phyloP scores from a whole-genome alignment of 1,284 basidiomycete species.

The Mycosarcoma maydis region DNA sequence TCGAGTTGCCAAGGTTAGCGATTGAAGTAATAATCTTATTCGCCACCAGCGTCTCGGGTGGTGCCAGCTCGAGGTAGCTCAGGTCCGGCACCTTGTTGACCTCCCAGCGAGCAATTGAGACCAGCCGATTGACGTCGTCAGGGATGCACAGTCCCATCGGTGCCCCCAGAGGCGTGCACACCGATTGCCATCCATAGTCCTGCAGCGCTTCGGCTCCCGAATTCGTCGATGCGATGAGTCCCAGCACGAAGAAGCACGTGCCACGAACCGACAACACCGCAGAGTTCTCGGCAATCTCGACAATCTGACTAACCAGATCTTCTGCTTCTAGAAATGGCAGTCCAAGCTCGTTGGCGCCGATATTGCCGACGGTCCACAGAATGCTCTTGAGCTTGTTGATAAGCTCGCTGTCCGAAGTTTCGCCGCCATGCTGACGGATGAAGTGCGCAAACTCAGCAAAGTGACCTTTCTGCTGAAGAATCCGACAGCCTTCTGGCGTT shows the following conservation, averaged over 20 bases:
- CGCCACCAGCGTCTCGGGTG: constrained; percentile 75
- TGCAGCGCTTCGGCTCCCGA: constrained; percentile 84
- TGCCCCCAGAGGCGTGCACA: constrained; percentile 83
- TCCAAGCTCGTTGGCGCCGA: constrained; percentile 88
- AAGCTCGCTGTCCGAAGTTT: constrained; percentile 82
- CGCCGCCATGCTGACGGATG: constrained; percentile 85
- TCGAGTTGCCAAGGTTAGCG: constrained; percentile 92
- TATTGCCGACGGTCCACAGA: constrained; percentile 95
- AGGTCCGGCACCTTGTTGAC: constrained; percentile 20
- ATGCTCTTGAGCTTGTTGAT: constrained; percentile 92
- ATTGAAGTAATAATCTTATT: constrained; percentile 88
- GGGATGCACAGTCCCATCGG: constrained; percentile 92
- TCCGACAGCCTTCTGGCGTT: constrained; percentile 89
- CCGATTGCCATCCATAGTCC: constrained; percentile 83
- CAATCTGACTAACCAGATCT: constrained; percentile 85
- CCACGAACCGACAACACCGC: constrained; percentile 90
- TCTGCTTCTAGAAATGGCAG: constrained; percentile 94
- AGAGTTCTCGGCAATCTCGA: constrained; percentile 90
- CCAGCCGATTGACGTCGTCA: constrained; percentile 80
- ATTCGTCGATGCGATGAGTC: constrained; percentile 78
- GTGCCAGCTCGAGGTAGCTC: constrained; percentile 35
- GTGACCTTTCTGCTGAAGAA: constrained; percentile 87
- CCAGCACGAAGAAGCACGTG: constrained; percentile 95
- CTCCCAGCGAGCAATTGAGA: constrained; percentile 83
- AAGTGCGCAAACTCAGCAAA: constrained; percentile 90